These are phyloP conservation scores for Euphorbia lathyris DNA, from an alignment of 345 rosid species.

Conservation along the genomic window DNA sequence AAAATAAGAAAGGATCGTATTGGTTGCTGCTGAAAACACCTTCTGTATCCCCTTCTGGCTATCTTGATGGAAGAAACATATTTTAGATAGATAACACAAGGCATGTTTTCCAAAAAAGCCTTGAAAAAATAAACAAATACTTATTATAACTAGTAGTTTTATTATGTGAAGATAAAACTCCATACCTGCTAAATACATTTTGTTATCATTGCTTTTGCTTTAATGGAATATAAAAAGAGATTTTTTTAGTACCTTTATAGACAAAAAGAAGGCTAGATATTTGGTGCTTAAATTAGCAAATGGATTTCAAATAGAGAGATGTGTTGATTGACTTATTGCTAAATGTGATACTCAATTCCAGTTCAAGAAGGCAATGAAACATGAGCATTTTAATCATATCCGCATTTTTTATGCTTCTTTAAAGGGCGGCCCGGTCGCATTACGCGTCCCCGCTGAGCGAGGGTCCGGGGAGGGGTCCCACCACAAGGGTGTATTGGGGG, in stretches of 20 bases:
- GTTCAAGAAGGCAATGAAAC: not conserved
- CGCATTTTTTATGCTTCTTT: no score
- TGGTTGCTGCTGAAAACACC: not conserved
- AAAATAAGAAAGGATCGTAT: not conserved
- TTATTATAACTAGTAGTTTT: not conserved
- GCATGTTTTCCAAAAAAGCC: not conserved
- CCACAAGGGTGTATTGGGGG: no score
- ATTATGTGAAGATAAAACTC: not conserved
- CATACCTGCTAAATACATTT: not conserved
- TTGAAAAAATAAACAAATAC: not conserved
- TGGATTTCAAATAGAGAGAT: not conserved
- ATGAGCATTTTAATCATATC: not conserved
- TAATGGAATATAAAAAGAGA: not conserved
- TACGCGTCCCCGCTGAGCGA: no score
- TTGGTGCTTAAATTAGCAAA: not conserved
- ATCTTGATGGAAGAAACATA: not conserved
- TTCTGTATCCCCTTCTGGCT: not conserved
- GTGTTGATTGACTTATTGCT: not conserved
- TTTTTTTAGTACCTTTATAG: no score
- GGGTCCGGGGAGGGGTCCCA: no score
- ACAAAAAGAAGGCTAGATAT: not conserved
- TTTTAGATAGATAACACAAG: not conserved
- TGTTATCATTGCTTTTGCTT: not conserved
- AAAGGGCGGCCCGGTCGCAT: no score
- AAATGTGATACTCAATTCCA: not conserved